Base-by-base conservation (phyloP, 116 monocot species). In the Papilionanthe hybrid region DNA sequence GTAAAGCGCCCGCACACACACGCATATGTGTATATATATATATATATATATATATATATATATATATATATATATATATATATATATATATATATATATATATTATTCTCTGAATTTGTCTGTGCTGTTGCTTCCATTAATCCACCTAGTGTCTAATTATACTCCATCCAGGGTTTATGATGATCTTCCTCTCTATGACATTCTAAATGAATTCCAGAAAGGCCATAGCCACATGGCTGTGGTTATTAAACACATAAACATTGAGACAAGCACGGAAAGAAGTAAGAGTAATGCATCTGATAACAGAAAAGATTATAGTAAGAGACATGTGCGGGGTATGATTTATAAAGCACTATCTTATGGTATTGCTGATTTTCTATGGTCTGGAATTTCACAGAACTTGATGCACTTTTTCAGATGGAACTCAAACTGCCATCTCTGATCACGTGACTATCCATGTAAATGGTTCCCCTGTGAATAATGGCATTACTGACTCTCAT, bases 181-280 rank as follows among this genome's bases (percentile, higher is more conserved):
- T 72, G 91, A 97, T 84, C 89, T 97, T 82, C 97, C 97, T 78
- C 91, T 97, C 48, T 97, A 97, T 81, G 97, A 94, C 75, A 94
- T 97, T 82, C 82, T 97, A 75, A 97, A 97, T 77, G 97, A 97
- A 82, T 97, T 97, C 75, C 97, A 97, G 84, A 97, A 97, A 83
- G 97, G 97, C 49, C 97, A 94, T 75, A 97, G 94, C 75, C 97
- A 97, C 75, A 97, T 97, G 97, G 94, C 97, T 78, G 94, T 97
- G 65, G 97, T 97, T 78, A 85, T 97, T 42, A 92, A 88, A 81
- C 83, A 72, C 78, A 86, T 50, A 72, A 92, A 90, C 55, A 79
- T 82, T 67, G 80, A 81, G 19, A 75, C 63, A 78, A 79, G 76
- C 20, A n/a, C 71, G 27, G 85, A 88, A n/a, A 89, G 77, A 49